A percentile compares a stretch with the other conserved stretches of the same genome.
These are phyloP conservation scores for Talaromyces sp. DNA, from an alignment of 2,329 filamentous ascomycete species.

Conservation along the genomic window DNA sequence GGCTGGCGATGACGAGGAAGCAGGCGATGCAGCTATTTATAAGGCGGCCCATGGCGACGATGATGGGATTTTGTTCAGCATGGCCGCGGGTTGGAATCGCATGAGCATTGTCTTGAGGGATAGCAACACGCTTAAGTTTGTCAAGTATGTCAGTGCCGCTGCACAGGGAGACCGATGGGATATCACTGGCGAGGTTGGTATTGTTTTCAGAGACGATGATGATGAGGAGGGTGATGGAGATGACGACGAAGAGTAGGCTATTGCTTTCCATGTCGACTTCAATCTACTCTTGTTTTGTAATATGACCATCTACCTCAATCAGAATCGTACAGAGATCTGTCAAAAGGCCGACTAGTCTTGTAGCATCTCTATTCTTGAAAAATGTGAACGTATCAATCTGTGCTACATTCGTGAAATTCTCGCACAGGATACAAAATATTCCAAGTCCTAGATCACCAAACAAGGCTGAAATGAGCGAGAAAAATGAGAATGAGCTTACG, in stretches of 20 bases:
- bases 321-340: background rate
- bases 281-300: background rate
- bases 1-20: conserved; percentile 69
- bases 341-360: background rate
- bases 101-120: conserved; percentile 88
- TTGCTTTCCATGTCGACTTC: background rate
- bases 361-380: background rate
- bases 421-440: background rate
- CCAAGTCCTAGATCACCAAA: background rate
- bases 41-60: conserved; percentile 70
- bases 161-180: conserved; percentile 93
- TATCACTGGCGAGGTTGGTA: conserved; percentile 72
- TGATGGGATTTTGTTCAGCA: conserved; percentile 67
- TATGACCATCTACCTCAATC: background rate
- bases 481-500: background rate
- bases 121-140: conserved; percentile 80
- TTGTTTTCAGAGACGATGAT: conserved; percentile 57
- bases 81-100: conserved; percentile 78
- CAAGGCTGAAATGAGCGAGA: background rate
- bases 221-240: conserved; percentile 20
- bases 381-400: background rate
- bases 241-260: background rate
- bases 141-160: conserved; percentile 85
- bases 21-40: conserved; percentile 67
- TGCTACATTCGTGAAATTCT: background rate